Evolutionary conservation across 1,284 basidiomycete genomes (phyloP), one percentile per base, ranked within the genome.

Genomic region (Pseudozyma flocculosa): DNA sequence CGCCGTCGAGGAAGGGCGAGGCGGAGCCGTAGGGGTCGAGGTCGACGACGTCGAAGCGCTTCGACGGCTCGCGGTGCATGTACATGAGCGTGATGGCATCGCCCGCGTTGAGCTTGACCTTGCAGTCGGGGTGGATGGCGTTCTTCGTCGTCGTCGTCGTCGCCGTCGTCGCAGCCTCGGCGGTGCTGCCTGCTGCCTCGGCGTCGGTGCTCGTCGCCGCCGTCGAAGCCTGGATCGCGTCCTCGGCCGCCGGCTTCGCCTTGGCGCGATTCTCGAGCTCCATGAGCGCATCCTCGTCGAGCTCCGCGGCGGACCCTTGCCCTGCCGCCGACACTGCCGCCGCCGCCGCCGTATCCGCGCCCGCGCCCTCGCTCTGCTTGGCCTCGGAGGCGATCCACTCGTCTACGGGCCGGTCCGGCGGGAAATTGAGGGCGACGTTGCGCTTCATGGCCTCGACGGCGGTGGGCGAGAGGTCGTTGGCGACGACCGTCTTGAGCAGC

Each of bases 21-120:
- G 95, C 95, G 5, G 92, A 94, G 0, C 95, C 95, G 75, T 98
- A 99, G 0, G 95, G 95, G 76, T 98, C 94, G 17, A 99, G 83
- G 78, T 99, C 95, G 19, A 99, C 87, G 29, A 92, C 90, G 65
- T 98, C 92, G 34, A 96, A 93, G 5, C 88, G 86, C 13, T 84
- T 81, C 38, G 82, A 82, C 38, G 85, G 85, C 46, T 84, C 81
- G 38, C 92, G 87, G 77, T 95, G 92, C 44, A 84, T 84, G 78
- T 97, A 97, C 90, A 97, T 92, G 51, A 95, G 81, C 2, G 88
- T 83, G 73, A 75, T 70, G 19, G 75, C 75, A 40, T 78, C 74
- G 15, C 66, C 72, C 15, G 74, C 71, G 42, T 72, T 70, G 45
- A 72, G 62, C 10, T 56, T 53, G 23, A 77, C 64, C 40, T 76